These are phyloP conservation scores for Xerocomus potaroensis DNA, from an alignment of 768 basidiomycete genomes.

Conservation along the genomic window DNA sequence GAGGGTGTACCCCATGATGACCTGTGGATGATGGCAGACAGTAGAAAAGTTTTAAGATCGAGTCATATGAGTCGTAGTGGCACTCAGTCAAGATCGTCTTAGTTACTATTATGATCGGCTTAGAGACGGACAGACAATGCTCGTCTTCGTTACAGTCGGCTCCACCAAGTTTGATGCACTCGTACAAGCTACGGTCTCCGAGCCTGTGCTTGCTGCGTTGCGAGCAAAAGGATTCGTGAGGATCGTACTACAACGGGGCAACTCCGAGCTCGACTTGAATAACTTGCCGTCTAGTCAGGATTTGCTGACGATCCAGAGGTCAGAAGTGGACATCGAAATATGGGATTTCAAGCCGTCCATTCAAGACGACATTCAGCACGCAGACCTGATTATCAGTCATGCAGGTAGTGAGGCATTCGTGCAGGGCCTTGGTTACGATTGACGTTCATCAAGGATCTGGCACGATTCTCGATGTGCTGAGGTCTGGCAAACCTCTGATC, in stretches of 20 bases:
- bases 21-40: background rate
- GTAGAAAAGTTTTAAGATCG: slow-evolving; percentile 1
- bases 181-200: slow-evolving; percentile 54
- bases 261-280: slow-evolving; percentile 45
- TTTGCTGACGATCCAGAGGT: slow-evolving; percentile 17
- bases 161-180: slow-evolving; percentile 84
- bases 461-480: slow-evolving; percentile 85
- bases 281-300: slow-evolving; percentile 14
- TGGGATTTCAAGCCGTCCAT: slow-evolving; percentile 77
- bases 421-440: background rate
- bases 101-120: too few relatives aligned
- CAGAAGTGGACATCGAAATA: slow-evolving; percentile 53
- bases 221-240: slow-evolving; percentile 49
- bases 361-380: slow-evolving; percentile 54
- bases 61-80: slow-evolving; percentile 6
- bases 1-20: slow-evolving; percentile 83
- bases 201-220: slow-evolving; percentile 54
- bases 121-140: slow-evolving; percentile 13
- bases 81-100: background rate
- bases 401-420: slow-evolving; percentile 57
- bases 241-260: slow-evolving; percentile 77
- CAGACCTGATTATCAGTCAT: slow-evolving; percentile 87
- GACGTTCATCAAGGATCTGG: slow-evolving; percentile 66
- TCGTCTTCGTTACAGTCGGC: slow-evolving; percentile 80
- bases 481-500: slow-evolving; percentile 71